These are phyloP conservation scores for Panaeolus cyanescens DNA, from an alignment of 768 basidiomycete species.

Conservation along the genomic window DNA sequence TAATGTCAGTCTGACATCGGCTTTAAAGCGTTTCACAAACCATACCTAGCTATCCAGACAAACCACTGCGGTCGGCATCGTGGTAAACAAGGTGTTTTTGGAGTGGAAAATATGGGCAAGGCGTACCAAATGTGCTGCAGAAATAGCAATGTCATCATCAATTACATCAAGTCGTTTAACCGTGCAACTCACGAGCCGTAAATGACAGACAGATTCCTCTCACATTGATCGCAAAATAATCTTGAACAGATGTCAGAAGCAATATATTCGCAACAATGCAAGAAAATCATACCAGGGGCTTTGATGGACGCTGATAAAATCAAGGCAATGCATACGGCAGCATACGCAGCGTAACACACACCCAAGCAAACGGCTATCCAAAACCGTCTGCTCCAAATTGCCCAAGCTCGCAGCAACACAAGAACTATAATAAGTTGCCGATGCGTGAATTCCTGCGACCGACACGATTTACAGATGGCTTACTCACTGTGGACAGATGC, in stretches of 20 bases:
- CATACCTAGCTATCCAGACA: constrained; percentile 14
- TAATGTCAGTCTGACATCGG: neutral
- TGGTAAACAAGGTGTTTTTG: neutral
- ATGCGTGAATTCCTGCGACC: neutral
- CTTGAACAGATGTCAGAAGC: neutral
- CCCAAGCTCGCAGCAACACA: constrained; percentile 17
- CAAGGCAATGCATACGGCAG: constrained; percentile 8
- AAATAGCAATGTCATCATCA: neutral
- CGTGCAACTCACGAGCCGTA: constrained; percentile 12
- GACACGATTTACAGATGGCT: neutral
- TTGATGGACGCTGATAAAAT: constrained; percentile 12
- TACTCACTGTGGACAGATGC: constrained; percentile 15
- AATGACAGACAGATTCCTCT: constrained; percentile 14
- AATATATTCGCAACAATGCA: neutral
- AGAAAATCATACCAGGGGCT: constrained; percentile 6
- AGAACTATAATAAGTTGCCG: constrained; percentile 8
- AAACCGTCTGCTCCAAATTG: constrained; percentile 11
- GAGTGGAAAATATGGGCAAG: neutral
- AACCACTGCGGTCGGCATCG: constrained; percentile 5
- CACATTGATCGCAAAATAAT: constrained; percentile 13
- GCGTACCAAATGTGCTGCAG: constrained; percentile 6
- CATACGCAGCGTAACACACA: constrained; percentile 10
- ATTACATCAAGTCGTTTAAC: neutral
- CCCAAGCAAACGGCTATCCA: constrained; percentile 11
- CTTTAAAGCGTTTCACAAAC: neutral